Percentiles rank a stretch among this genome's conserved stretches.
Conservation (phyloP, 2,329 filamentous ascomycete genomes). For the Penicillium paneum region DNA sequence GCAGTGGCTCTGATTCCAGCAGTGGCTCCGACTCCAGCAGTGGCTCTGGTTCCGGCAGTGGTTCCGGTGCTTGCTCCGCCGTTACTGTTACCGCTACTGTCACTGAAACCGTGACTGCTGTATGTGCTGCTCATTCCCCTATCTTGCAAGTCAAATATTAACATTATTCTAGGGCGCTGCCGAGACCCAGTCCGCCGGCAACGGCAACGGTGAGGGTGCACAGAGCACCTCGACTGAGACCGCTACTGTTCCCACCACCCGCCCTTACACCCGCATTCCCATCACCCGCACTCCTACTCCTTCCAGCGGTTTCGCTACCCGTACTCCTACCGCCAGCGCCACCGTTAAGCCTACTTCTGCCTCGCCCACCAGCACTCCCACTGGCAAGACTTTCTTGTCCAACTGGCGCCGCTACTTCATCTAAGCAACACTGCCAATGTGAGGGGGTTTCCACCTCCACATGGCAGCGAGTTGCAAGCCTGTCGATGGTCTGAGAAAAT, state of each 20-base stretch:
- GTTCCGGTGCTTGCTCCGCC: conserved; percentile 13
- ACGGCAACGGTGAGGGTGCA: not conserved
- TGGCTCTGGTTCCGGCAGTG: conserved; percentile 6
- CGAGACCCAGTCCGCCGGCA: not conserved
- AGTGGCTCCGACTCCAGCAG: conserved; percentile 6
- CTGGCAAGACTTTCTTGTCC: conserved; percentile 24
- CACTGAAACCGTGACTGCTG: conserved; percentile 36
- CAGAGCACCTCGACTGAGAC: conserved; percentile 4
- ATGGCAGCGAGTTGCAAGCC: conserved; percentile 6
- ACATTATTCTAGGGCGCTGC: conserved; percentile 3
- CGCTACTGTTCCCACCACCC: conserved; percentile 3
- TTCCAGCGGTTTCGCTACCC: conserved; percentile 33
- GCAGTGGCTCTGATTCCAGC: conserved; percentile 8
- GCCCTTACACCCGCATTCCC: conserved; percentile 7
- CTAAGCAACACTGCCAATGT: conserved; percentile 9
- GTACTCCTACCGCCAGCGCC: conserved; percentile 13
- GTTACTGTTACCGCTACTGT: conserved; percentile 35
- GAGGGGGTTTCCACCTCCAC: conserved; percentile 2
- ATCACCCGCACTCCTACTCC: conserved; percentile 6
- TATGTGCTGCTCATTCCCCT: conserved; percentile 19
- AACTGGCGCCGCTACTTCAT: conserved; percentile 28
- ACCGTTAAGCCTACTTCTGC: not conserved
- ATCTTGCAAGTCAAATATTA: not conserved
- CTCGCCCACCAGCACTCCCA: conserved; percentile 23
- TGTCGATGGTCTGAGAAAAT: conserved; percentile 12